Percentiles rank a stretch among this genome's conserved stretches.
Evolutionary conservation across 2,329 filamentous ascomycete genomes (phyloP).

Genomic region (Colletotrichum sp.): DNA sequence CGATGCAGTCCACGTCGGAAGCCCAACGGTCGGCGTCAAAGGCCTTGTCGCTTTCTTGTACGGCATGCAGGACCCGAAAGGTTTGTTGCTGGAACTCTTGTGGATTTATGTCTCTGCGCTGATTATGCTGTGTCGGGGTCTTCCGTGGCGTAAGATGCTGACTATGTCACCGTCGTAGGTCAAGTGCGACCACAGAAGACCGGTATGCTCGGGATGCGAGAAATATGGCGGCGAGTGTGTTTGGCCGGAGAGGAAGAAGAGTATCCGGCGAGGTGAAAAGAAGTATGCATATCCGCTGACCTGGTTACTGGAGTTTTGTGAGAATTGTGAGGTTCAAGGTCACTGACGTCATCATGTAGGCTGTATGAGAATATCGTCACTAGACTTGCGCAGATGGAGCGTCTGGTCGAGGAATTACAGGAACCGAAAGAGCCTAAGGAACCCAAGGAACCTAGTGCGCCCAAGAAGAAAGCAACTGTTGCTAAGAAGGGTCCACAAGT

Average conservation of each 20-base stretch:
- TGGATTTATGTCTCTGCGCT: background rate
- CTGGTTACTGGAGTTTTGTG: background rate
- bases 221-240: background rate
- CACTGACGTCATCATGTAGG: background rate
- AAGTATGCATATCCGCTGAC: background rate
- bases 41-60: background rate
- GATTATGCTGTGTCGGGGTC: background rate
- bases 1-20: background rate
- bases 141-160: background rate
- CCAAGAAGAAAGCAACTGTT: background rate
- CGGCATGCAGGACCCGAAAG: background rate
- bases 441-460: background rate
- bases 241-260: conserved; percentile 1
- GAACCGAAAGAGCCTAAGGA: background rate
- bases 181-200: conserved; percentile 1
- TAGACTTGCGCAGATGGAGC: background rate
- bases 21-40: background rate
- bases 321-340: background rate
- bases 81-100: background rate
- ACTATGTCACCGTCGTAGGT: background rate
- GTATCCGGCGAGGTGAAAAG: background rate
- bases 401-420: background rate
- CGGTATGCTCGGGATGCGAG: background rate
- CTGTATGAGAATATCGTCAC: background rate
- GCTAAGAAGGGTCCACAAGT: background rate